Percentiles rank a stretch among this genome's conserved stretches.
Evolutionary conservation across 345 rosid genomes (phyloP).

Genomic region (sweet orange (Citrus sinensis)): DVS_A1.0 CM039164.1:24101001-24101500

Average conservation of each 20-base stretch:
- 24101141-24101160: background rate
- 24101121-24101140: background rate
- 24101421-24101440: constrained; percentile 1
- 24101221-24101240: constrained; percentile 11
- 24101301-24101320: constrained; percentile 36
- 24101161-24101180: background rate
- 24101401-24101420: background rate
- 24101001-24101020: constrained; percentile 22
- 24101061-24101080: background rate
- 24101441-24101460: constrained; percentile 30
- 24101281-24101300: constrained; percentile 34
- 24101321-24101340: constrained; percentile 29
- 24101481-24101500: constrained; percentile 15
- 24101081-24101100: constrained; percentile 16
- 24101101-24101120: background rate
- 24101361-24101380: constrained; percentile 25
- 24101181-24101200: background rate
- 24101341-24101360: constrained; percentile 18
- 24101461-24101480: constrained; percentile 22
- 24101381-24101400: background rate
- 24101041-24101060: background rate
- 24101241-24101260: constrained; percentile 28
- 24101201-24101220: constrained; percentile 9
- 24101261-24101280: constrained; percentile 27
- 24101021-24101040: too few species aligned